Percentiles rank a stretch among this genome's conserved stretches.
Conservation (phyloP, 2,329 filamentous ascomycete genomes). For the Ceratocystiopsis sp. region DNA sequence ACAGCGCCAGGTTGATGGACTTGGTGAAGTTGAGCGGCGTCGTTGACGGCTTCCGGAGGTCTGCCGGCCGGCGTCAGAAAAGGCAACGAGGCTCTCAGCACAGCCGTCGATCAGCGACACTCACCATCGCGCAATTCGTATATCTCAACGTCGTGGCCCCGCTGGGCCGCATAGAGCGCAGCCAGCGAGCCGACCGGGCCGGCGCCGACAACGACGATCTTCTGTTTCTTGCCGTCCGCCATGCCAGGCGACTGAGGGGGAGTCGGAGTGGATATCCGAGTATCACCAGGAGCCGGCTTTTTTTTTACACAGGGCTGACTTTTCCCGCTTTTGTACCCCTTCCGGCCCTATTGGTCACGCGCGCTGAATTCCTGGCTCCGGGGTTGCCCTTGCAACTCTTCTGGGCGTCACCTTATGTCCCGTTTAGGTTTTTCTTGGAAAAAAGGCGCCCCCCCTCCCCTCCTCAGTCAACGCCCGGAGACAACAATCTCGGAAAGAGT, state of each 20-base stretch:
- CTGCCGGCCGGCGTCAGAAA: conserved; percentile 25
- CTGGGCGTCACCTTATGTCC: too few relatives aligned
- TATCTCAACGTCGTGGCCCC: conserved; percentile 79
- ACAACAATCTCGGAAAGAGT: too few relatives aligned
- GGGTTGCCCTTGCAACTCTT: too few relatives aligned
- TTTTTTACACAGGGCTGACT: too few relatives aligned
- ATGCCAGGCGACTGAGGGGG: not conserved
- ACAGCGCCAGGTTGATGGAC: conserved; percentile 94
- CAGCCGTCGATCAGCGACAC: conserved; percentile 4
- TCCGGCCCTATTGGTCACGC: too few relatives aligned
- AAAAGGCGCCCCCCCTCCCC: too few relatives aligned
- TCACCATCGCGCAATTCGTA: conserved; percentile 84
- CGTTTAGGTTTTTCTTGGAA: too few relatives aligned
- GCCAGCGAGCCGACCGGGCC: conserved; percentile 87
- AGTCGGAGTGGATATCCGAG: too few relatives aligned
- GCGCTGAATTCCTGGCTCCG: too few relatives aligned
- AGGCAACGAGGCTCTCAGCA: not conserved
- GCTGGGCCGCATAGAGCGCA: conserved; percentile 75
- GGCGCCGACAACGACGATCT: conserved; percentile 73
- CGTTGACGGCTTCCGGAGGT: conserved; percentile 69
- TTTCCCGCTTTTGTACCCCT: too few relatives aligned
- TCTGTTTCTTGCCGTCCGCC: conserved; percentile 28
- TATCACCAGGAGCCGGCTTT: too few relatives aligned
- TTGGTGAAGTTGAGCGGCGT: conserved; percentile 88
- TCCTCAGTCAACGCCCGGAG: too few relatives aligned